Percentiles rank a stretch among this genome's conserved stretches.
phyloP scores from a whole-genome alignment of 768 basidiomycete species.

The Ramaria rubella region DNA sequence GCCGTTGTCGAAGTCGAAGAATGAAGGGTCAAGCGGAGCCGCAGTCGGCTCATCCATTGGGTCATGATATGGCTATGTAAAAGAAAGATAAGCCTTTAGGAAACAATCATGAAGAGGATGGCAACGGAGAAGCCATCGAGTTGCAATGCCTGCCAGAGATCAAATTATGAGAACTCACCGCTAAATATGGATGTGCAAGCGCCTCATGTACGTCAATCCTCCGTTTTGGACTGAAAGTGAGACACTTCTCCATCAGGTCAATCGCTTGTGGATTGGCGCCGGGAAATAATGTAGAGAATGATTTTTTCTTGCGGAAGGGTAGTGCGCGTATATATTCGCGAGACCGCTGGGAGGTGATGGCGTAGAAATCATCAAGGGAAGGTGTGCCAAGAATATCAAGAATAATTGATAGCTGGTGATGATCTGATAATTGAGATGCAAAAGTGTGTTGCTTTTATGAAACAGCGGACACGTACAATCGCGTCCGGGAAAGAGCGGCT shows the following conservation, averaged over 20 bases:
- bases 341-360: constrained; percentile 72
- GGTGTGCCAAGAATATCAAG: constrained; percentile 91
- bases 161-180: constrained; percentile 34
- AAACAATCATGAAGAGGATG: neutral
- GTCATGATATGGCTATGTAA: constrained; percentile 73
- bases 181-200: constrained; percentile 82
- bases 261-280: constrained; percentile 70
- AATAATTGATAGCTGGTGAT: constrained; percentile 89
- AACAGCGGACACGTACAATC: constrained; percentile 37
- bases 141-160: neutral
- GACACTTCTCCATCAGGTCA: constrained; percentile 71
- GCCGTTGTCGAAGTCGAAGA: constrained; percentile 80
- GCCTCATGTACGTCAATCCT: constrained; percentile 86
- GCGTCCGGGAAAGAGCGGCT: constrained; percentile 93
- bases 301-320: constrained; percentile 76
- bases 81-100: neutral
- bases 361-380: constrained; percentile 90
- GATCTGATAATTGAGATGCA: constrained; percentile 44
- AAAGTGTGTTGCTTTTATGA: neutral
- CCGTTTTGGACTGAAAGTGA: constrained; percentile 82
- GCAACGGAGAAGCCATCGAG: neutral
- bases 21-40: constrained; percentile 62
- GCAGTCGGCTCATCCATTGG: constrained; percentile 85
- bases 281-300: constrained; percentile 64
- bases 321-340: constrained; percentile 86